Percentiles rank a stretch among this genome's conserved stretches.
Conservation (phyloP, 2,329 filamentous ascomycete genomes). For the Tolypocladium endophyticum region DNA sequence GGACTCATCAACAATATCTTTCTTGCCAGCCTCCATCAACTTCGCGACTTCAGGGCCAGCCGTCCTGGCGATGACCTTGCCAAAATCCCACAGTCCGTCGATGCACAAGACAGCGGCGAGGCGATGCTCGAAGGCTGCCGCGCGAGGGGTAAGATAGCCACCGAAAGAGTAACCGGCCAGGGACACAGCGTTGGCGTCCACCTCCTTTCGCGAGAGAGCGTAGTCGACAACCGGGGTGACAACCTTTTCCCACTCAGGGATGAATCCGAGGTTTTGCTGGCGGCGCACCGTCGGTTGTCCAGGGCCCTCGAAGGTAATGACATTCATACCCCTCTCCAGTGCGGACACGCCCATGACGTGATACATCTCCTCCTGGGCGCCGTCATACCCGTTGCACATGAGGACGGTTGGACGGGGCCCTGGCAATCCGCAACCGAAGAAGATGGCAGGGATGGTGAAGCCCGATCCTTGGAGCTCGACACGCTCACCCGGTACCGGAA, state of each 20-base stretch:
- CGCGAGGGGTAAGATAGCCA: constrained; percentile 26
- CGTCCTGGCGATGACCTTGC: constrained; percentile 4
- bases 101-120: constrained; percentile 25
- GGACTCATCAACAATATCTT: constrained; percentile 7
- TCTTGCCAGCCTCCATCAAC: constrained; percentile 7
- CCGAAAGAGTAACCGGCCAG: constrained; percentile 29
- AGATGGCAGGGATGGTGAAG: constrained; percentile 26
- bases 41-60: constrained; percentile 3
- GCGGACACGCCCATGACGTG: constrained; percentile 23
- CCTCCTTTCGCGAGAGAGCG: constrained; percentile 12
- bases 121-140: constrained; percentile 31
- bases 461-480: constrained; percentile 17
- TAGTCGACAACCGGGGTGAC: constrained; percentile 29
- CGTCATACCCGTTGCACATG: constrained; percentile 32
- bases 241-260: constrained; percentile 30
- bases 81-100: constrained; percentile 25
- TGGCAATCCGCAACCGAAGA: constrained; percentile 13
- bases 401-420: constrained; percentile 25
- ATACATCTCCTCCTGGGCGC: constrained; percentile 30
- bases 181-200: constrained; percentile 19
- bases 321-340: constrained; percentile 28
- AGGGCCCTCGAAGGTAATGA: constrained; percentile 32
- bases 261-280: constrained; percentile 29
- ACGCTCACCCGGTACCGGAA: constrained; percentile 24
- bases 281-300: constrained; percentile 29